Percentiles rank a stretch among this genome's conserved stretches.
phyloP scores from a whole-genome alignment of 2,329 filamentous ascomycete genomes.

The Botrytis porri region DNA sequence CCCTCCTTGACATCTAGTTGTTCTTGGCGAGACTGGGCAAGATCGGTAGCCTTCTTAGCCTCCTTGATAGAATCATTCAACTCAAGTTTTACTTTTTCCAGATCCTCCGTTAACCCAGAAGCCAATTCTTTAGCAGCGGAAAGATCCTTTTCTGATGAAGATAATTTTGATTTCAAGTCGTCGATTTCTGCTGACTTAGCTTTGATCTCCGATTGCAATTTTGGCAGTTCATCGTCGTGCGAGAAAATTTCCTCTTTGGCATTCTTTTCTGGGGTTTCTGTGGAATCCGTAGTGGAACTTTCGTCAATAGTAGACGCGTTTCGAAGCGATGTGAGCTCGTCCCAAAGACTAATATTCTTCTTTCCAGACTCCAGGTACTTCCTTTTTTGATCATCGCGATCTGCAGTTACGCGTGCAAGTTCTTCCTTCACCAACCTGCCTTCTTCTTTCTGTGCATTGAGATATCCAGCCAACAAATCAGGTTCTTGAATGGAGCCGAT shows the following conservation, averaged over 20 bases:
- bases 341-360: slow-evolving; percentile 57
- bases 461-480: slow-evolving; percentile 79
- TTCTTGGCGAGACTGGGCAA: slow-evolving; percentile 27
- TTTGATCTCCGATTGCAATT: slow-evolving; percentile 71
- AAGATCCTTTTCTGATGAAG: slow-evolving; percentile 66
- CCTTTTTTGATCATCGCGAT: slow-evolving; percentile 77
- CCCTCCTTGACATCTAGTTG: slow-evolving; percentile 31
- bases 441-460: slow-evolving; percentile 81
- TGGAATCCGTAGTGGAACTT: slow-evolving; percentile 20
- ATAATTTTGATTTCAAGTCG: slow-evolving; percentile 66
- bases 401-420: slow-evolving; percentile 77
- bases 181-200: slow-evolving; percentile 69
- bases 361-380: slow-evolving; percentile 69
- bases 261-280: slow-evolving; percentile 36
- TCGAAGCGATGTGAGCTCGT: slow-evolving; percentile 60
- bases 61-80: slow-evolving; percentile 67
- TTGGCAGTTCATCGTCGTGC: slow-evolving; percentile 81
- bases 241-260: slow-evolving; percentile 78
- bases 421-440: slow-evolving; percentile 93
- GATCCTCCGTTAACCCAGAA: slow-evolving; percentile 54
- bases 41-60: slow-evolving; percentile 57
- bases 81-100: slow-evolving; percentile 47
- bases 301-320: slow-evolving; percentile 40
- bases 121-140: slow-evolving; percentile 68
- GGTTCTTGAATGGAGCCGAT: slow-evolving; percentile 86